These are phyloP conservation scores for Pseudocercospora vitis DNA, from an alignment of 2,329 filamentous ascomycete species.

Conservation along the genomic window DNA sequence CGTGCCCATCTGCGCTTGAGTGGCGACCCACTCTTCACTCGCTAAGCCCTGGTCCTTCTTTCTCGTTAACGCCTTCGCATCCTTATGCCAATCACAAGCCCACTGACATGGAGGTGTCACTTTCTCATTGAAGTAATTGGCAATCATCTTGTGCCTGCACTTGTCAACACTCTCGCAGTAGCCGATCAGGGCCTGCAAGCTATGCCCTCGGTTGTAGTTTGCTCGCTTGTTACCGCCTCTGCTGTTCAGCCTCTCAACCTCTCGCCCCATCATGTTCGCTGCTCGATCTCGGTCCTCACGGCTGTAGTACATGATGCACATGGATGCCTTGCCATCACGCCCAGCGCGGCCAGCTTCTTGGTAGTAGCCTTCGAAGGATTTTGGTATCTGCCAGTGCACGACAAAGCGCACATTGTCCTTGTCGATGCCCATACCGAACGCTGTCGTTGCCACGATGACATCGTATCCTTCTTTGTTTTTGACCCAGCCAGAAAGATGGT, in stretches of 20 bases:
- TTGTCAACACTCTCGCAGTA: slow-evolving; percentile 76
- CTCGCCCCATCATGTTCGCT: slow-evolving; percentile 52
- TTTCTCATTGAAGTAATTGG: slow-evolving; percentile 72
- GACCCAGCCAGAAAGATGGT: slow-evolving; percentile 71
- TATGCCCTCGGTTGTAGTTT: slow-evolving; percentile 44
- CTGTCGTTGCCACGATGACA: slow-evolving; percentile 91
- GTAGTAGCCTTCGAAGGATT: slow-evolving; percentile 94
- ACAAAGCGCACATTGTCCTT: slow-evolving; percentile 94
- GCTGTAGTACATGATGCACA: slow-evolving; percentile 89
- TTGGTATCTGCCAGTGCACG: slow-evolving; percentile 89
- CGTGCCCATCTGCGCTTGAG: slow-evolving; percentile 47
- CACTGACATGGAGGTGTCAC: slow-evolving; percentile 42
- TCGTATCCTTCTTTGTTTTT: slow-evolving; percentile 74
- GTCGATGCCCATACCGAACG: slow-evolving; percentile 97
- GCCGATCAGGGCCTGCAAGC: slow-evolving; percentile 60
- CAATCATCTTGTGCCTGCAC: slow-evolving; percentile 76
- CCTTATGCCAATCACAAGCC: slow-evolving; percentile 53
- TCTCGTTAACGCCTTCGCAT: slow-evolving; percentile 42
- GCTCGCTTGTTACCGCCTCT: slow-evolving; percentile 40
- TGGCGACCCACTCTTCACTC: slow-evolving; percentile 52
- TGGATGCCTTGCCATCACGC: slow-evolving; percentile 80
- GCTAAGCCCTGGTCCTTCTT: slow-evolving; percentile 47
- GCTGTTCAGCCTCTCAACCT: slow-evolving; percentile 40
- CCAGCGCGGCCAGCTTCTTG: slow-evolving; percentile 93
- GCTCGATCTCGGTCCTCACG: slow-evolving; percentile 80